A percentile compares a stretch with the other conserved stretches of the same genome.
Conservation (phyloP, 768 basidiomycete genomes). For the Agaricus sinodeliciosus region DNA sequence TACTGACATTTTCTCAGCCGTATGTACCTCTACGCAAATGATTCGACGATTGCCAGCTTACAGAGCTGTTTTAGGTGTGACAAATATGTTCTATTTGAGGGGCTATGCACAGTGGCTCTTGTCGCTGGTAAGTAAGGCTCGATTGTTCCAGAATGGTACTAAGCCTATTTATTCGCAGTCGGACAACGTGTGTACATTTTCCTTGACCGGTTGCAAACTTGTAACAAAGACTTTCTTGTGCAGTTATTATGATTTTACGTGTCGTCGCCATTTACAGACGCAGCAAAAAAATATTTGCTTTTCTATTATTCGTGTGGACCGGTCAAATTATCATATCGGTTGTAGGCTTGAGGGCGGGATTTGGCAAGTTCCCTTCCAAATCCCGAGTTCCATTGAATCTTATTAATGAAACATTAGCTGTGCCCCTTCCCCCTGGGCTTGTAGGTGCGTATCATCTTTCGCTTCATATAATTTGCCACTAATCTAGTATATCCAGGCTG, state of each 20-base stretch:
- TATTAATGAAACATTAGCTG: conserved; percentile 11
- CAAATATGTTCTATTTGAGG: conserved; percentile 22
- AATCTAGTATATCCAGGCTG: conserved; percentile 15
- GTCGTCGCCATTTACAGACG: conserved; percentile 23
- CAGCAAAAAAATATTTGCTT: conserved; percentile 12
- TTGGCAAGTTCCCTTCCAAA: conserved; percentile 13
- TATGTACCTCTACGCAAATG: background rate
- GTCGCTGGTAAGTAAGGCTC: conserved; percentile 12
- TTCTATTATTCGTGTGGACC: conserved; percentile 18
- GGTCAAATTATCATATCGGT: conserved; percentile 19
- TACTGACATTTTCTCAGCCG: background rate
- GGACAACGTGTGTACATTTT: conserved; percentile 11
- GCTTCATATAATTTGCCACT: background rate
- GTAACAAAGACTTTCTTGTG: background rate
- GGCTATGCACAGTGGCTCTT: conserved; percentile 19
- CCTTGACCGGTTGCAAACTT: too few species aligned
- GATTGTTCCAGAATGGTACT: too few species aligned
- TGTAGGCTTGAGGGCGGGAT: conserved; percentile 18
- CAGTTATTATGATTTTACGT: conserved; percentile 27
- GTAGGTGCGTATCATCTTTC: conserved; percentile 13
- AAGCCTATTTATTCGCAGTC: background rate
- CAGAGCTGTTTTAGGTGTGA: conserved; percentile 12
- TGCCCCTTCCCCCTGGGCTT: conserved; percentile 19
- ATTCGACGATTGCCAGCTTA: background rate
- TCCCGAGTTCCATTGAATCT: background rate